Percentiles rank a stretch among this genome's conserved stretches.
Conservation (phyloP, 2,329 filamentous ascomycete genomes). For the Coniochaeta ligniaria region DNA sequence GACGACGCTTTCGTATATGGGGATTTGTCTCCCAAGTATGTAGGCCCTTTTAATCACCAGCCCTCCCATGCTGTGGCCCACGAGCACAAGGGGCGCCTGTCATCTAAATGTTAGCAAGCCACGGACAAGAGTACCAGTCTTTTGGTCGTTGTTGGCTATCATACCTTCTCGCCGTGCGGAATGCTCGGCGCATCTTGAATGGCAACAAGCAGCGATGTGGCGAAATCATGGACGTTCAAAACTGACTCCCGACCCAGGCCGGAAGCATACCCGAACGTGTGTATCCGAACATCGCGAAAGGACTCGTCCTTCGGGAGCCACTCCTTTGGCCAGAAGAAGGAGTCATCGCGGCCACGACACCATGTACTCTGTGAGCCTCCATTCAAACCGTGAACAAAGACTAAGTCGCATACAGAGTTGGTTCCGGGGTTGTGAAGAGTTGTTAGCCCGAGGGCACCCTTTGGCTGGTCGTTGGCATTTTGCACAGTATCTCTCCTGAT, state of each 20-base stretch:
- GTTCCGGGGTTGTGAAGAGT: slow-evolving; percentile 11
- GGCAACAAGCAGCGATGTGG: slow-evolving; percentile 18
- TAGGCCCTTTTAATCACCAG: slow-evolving; percentile 27
- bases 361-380: slow-evolving; percentile 27
- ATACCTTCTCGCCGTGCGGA: slow-evolving; percentile 3
- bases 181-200: slow-evolving; percentile 20
- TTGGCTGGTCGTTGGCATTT: not conserved
- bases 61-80: slow-evolving; percentile 31
- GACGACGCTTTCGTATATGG: slow-evolving; percentile 13
- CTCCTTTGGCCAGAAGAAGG: slow-evolving; percentile 23
- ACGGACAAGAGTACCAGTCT: not conserved
- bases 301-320: slow-evolving; percentile 24
- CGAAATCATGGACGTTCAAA: slow-evolving; percentile 24
- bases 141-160: not conserved
- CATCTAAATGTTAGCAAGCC: not conserved
- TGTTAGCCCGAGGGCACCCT: slow-evolving; percentile 17
- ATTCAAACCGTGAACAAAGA: slow-evolving; percentile 32
- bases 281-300: slow-evolving; percentile 23
- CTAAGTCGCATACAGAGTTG: slow-evolving; percentile 14
- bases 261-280: slow-evolving; percentile 21
- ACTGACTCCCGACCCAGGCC: slow-evolving; percentile 10
- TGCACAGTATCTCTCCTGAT: not conserved
- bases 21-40: slow-evolving; percentile 18
- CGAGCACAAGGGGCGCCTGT: slow-evolving; percentile 20
- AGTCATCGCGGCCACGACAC: slow-evolving; percentile 14